phyloP scores from a whole-genome alignment of 2,329 filamentous ascomycete species.

The Claviceps sp. region DNA sequence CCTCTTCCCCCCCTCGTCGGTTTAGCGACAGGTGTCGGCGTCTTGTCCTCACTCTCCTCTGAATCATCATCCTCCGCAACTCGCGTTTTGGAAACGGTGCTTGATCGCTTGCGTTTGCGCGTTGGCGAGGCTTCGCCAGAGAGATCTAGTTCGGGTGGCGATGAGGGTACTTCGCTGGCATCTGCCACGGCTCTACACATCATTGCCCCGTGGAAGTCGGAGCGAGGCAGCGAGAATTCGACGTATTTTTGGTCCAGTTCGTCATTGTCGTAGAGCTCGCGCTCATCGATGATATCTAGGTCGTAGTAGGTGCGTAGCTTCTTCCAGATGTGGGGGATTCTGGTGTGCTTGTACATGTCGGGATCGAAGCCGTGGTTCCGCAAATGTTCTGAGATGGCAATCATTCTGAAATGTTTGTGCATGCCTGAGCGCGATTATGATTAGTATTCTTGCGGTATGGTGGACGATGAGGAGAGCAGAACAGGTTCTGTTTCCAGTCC shows the following conservation, averaged over 20 bases:
- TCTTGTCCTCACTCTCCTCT: conserved; percentile 30
- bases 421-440: conserved; percentile 41
- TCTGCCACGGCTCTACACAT: conserved; percentile 30
- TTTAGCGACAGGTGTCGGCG: conserved; percentile 21
- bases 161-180: conserved; percentile 32
- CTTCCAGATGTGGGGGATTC: conserved; percentile 81
- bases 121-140: conserved; percentile 18
- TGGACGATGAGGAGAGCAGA: background rate
- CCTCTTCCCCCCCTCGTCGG: conserved; percentile 22
- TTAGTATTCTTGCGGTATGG: background rate
- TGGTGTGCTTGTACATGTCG: conserved; percentile 60
- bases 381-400: conserved; percentile 69
- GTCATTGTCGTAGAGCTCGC: conserved; percentile 55
- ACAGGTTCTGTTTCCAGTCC: background rate
- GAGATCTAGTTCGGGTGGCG: conserved; percentile 32
- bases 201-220: conserved; percentile 33
- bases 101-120: conserved; percentile 32
- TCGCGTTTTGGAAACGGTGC: conserved; percentile 23
- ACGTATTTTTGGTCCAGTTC: conserved; percentile 47
- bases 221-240: conserved; percentile 48
- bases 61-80: conserved; percentile 35
- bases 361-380: conserved; percentile 69
- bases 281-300: conserved; percentile 71
- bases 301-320: conserved; percentile 79
- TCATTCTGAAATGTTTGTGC: conserved; percentile 89